A percentile compares a stretch with the other conserved stretches of the same genome.
phyloP scores from a whole-genome alignment of 192 early-diverging fungal genomes.

The Phycomyces blakesleeanus region DNA sequence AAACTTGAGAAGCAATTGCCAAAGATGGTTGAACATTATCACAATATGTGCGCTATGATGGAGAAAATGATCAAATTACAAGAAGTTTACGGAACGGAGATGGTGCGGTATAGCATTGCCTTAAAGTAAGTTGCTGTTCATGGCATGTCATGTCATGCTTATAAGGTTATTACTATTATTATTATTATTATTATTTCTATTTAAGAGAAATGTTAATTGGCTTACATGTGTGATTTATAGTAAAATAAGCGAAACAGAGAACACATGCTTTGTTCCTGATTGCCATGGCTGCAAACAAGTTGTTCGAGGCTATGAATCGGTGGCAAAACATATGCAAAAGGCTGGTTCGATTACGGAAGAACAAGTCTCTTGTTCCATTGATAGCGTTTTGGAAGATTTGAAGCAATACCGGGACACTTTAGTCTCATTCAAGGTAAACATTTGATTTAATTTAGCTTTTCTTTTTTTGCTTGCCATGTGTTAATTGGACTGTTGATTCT shows the following conservation, averaged over 20 bases:
- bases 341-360: constrained; percentile 38
- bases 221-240: constrained; percentile 29
- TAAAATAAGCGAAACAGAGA: constrained; percentile 48
- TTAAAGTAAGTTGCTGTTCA: constrained; percentile 57
- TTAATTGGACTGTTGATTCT: no score
- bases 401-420: constrained; percentile 63
- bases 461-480: no score
- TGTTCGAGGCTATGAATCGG: constrained; percentile 43
- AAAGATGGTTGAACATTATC: constrained; percentile 51
- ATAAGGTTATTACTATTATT: no score
- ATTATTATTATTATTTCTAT: no score
- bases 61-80: constrained; percentile 51
- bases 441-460: background rate
- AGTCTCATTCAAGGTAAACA: constrained; percentile 44
- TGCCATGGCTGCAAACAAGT: constrained; percentile 56
- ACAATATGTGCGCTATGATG: constrained; percentile 49
- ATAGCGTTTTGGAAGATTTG: constrained; percentile 50
- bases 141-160: no score
- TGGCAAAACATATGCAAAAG: constrained; percentile 44
- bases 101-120: constrained; percentile 44
- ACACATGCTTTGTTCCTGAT: constrained; percentile 50
- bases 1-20: constrained; percentile 41
- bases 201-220: no score
- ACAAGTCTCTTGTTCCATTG: constrained; percentile 25
- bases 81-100: constrained; percentile 54